phyloP scores from a whole-genome alignment of 208 protist species.

The Crithidia brevicula region DNA sequence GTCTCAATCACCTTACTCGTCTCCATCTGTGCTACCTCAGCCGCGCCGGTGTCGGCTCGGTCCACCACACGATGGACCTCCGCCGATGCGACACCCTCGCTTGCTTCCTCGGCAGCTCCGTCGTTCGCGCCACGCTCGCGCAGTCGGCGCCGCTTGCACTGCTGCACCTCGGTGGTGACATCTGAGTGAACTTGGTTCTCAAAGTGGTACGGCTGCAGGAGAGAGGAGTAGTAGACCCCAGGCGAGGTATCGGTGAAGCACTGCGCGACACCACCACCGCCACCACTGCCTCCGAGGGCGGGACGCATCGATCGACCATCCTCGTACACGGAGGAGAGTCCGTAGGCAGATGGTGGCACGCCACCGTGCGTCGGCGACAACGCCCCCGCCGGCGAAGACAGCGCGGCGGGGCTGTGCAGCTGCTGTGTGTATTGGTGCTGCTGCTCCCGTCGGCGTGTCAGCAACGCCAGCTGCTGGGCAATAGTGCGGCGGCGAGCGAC shows the following conservation, averaged over 20 bases:
- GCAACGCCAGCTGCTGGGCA: slow-evolving; percentile 49
- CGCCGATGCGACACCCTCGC: neutral
- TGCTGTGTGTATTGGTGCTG: slow-evolving; percentile 39
- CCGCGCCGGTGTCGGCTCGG: too few relatives aligned
- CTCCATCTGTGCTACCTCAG: too few relatives aligned
- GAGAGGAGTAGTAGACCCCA: slow-evolving; percentile 18
- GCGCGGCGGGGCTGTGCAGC: neutral
- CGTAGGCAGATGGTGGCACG: too few relatives aligned
- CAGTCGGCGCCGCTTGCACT: slow-evolving; percentile 13
- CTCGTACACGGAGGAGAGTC: too few relatives aligned
- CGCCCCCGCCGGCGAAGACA: neutral
- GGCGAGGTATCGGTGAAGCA: slow-evolving; percentile 25
- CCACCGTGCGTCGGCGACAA: too few relatives aligned
- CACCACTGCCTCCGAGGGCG: too few relatives aligned
- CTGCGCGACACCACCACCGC: slow-evolving; percentile 6
- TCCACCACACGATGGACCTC: too few relatives aligned
- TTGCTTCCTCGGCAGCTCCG: neutral
- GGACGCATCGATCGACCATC: too few relatives aligned
- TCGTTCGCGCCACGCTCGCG: neutral
- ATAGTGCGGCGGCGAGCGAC: slow-evolving; percentile 28
- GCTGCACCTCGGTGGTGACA: slow-evolving; percentile 35
- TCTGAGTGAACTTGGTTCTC: slow-evolving; percentile 30
- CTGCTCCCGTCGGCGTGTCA: slow-evolving; percentile 53
- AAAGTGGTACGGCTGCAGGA: slow-evolving; percentile 19
- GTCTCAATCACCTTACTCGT: too few relatives aligned